Percentiles rank a stretch among this genome's conserved stretches.
These are phyloP conservation scores for Penicillium riverlandense DNA, from an alignment of 495 filamentous ascomycete species.

Conservation along the genomic window DNA sequence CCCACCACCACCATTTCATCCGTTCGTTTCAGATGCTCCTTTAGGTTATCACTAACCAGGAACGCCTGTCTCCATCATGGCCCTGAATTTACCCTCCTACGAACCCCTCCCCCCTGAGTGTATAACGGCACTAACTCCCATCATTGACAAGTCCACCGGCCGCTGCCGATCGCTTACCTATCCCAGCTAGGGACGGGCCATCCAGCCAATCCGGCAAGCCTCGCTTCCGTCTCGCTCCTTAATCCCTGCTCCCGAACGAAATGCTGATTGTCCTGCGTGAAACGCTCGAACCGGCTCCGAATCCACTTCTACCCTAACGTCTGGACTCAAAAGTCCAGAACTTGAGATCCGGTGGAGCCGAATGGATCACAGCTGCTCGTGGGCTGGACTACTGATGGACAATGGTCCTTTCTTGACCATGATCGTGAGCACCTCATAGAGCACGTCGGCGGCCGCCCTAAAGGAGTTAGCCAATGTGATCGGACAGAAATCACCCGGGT, in stretches of 20 bases:
- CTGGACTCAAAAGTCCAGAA: no score
- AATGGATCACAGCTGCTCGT: constrained; percentile 9
- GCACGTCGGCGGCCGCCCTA: constrained; percentile 56
- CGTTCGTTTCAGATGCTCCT: constrained; percentile 4
- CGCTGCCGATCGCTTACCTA: neutral
- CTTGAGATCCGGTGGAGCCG: neutral
- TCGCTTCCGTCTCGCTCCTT: neutral
- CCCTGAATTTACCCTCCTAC: neutral
- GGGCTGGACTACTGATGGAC: constrained; percentile 13
- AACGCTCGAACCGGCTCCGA: neutral
- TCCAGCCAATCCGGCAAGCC: constrained; percentile 3
- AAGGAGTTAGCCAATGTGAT: neutral
- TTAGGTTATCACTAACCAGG: constrained; percentile 1
- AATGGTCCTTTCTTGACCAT: constrained; percentile 58
- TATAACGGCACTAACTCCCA: no score
- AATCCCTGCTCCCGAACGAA: neutral
- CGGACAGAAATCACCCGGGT: neutral
- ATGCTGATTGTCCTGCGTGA: neutral
- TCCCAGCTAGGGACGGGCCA: constrained; percentile 4
- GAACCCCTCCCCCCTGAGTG: neutral
- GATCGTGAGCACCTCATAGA: constrained; percentile 59
- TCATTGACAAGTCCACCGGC: neutral
- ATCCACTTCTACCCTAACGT: no score
- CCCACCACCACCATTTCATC: neutral
- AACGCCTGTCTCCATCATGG: neutral